Conservation (phyloP, 2,329 filamentous ascomycete species). For the Arthrobotrys musiformis region DNA sequence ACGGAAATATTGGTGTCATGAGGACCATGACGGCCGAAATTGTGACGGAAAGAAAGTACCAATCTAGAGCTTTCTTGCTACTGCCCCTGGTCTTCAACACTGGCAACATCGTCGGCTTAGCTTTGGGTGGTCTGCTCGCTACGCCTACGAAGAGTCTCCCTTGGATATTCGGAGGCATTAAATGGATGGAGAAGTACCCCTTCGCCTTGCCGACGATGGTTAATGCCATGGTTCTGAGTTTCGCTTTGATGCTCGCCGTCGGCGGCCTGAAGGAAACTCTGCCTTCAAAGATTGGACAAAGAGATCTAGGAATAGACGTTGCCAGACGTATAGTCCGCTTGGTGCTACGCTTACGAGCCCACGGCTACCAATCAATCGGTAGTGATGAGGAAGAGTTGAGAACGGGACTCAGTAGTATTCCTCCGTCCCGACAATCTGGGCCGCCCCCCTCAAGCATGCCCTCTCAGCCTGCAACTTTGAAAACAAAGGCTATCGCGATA, state of each 20-base stretch:
- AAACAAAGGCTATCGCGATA: conserved; percentile 67
- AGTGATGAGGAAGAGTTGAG: conserved; percentile 28
- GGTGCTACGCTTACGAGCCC: conserved; percentile 14
- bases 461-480: conserved; percentile 69
- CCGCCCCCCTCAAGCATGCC: conserved; percentile 38
- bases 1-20: conserved; percentile 80
- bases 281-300: conserved; percentile 29
- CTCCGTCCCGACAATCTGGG: conserved; percentile 57
- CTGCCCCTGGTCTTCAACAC: conserved; percentile 75
- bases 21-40: conserved; percentile 79
- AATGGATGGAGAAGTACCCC: conserved; percentile 65
- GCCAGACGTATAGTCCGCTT: conserved; percentile 11
- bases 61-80: conserved; percentile 65
- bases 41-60: conserved; percentile 74
- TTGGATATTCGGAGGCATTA: conserved; percentile 65
- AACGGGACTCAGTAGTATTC: not conserved
- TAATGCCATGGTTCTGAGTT: conserved; percentile 61
- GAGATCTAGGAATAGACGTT: conserved; percentile 38
- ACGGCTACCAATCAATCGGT: conserved; percentile 23
- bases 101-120: conserved; percentile 70
- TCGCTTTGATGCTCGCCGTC: conserved; percentile 37
- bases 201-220: conserved; percentile 70
- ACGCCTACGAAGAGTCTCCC: conserved; percentile 64
- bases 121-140: conserved; percentile 66
- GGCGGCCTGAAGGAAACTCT: conserved; percentile 43